Evolutionary conservation across 2,329 filamentous ascomycete genomes (phyloP), one percentile per base, ranked within the genome.

Genomic region (Diaporthe longicolla): DNA sequence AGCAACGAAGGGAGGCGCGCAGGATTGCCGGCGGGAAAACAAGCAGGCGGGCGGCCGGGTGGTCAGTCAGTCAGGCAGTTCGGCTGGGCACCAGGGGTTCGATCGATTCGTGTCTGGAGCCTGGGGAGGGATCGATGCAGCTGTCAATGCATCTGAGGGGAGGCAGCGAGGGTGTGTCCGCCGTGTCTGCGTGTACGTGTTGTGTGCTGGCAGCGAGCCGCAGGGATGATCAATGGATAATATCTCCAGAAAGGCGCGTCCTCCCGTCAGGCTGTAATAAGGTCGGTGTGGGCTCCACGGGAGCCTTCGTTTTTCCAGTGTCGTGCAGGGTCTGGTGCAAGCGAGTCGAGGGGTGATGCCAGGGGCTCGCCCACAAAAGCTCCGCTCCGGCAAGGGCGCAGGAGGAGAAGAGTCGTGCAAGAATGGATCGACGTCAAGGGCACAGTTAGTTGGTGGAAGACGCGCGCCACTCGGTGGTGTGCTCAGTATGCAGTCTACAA

Each of bases 241-340:
- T 70, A 63, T 73, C 74, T 75, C 71, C 71, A 74, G 74, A 63
- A 66, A 69, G 73, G 69, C 68, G 61, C 68, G 54, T 74, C 72
- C 29, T 58, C 68, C 66, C 54, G 73, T 70, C 70, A 55, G 73
- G 70, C 63, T 68, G 73, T 71, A 61, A 65, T 71, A 72, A 74
- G 71, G 72, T 57, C 74, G 68, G 71, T 71, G 74, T 75, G 74
- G 70, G 66, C 59, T 74, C 59, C 58, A 70, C 21, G 45, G 57
- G 29, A 50, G 43, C 57, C 55, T 71, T 63, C 43, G 17, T 66
- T 70, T 54, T 73, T 54, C 48, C 58, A 29, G 40, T 45, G 58
- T 63, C 70, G 52, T 73, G 70, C 73, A 70, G 73, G 73, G 73
- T 55, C 29, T 65, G 61, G 43, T 59, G 35, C 70, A 70, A 52